Base-by-base conservation (phyloP, 163 green algal species). In the Chlamydomonas reinhardtii region DNA sequence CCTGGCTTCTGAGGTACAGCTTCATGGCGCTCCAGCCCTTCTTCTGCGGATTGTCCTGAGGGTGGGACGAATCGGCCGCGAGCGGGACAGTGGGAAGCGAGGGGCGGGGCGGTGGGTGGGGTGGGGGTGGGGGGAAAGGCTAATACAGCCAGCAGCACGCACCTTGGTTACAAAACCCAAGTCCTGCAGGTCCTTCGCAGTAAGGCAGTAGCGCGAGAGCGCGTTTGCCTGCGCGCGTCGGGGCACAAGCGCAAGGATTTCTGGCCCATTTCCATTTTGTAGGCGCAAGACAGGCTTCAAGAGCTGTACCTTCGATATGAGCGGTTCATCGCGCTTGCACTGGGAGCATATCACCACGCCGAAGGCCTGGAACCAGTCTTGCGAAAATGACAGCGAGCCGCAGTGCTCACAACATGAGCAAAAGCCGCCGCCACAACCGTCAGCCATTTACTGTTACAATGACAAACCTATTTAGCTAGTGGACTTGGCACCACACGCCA, bases 11-110 rank as follows among this genome's bases (percentile, higher is more conserved):
- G 8, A 84, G 76, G 39, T 84, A 84, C 0, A 84, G 43, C 64
- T 84, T 84, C 76, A 84, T 84, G 43, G 76, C 64, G 31, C 65
- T 84, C 76, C 76, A 84, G 31, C 61, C 74, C 43, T 84, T 84
- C 43, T 84, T 29, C 32, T 84, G 76, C 11, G 76, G 76, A 19
- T 84, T 84, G 43, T 68, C 76, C 76, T 84, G 65, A 15, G 15
- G 64, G 19, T 11, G 59, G 19, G 20, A 24, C 19, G 19, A 14
- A 14, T 3, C 59, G 39, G 39, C 39, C 39, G 39, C 39, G 39
- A 5, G 39, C 39, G n/a, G n/a, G n/a, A n/a, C n/a, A n/a, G n/a
- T n/a, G n/a, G n/a, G n/a, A n/a, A n/a, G n/a, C n/a, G n/a, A 48
- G 39, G 39, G 39, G 5, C 39, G 8, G 39, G 39, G 8, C 39